Base-by-base conservation (phyloP, 129 eudicot genomes). In the Ambrosia trifida region DNA sequence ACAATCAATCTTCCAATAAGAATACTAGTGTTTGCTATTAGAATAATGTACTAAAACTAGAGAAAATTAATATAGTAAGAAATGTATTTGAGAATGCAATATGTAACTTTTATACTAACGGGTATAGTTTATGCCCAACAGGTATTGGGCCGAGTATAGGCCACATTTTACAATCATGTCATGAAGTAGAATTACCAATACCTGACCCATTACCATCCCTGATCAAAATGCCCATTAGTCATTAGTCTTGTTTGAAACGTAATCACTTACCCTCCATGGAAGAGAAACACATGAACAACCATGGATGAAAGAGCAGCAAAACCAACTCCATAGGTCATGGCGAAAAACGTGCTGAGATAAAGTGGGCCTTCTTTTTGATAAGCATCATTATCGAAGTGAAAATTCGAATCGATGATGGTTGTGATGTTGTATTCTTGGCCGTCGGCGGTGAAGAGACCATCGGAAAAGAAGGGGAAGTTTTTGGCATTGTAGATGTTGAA, bases 241-340 rank as follows among this genome's bases (percentile, higher is more conserved):
- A 4, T 9, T 32, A 4, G 44, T 60, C 24, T 30, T 32, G 47
- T 33, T 7, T 30, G 10, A 33, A 51, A 20, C 16, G 17, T 20
- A 32, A 44, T 19, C 51, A 56, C 43, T 62, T 89, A 94, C 99
- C 97, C 90, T 82, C 99, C 96, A 75, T 95, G 99, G 70, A 95
- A 95, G 7, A 95, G 78, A 19, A 83, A 60, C 14, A 95, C 99
- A 35, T 95, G 99, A 58, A 95, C 84, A 14, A 95, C 81, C 20
- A 94, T 95, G 41, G 99, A 84, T 20, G 89, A 76, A 24, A 95
- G 83, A 11, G 99, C 97, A 54, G 97, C 99, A 52, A 95, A 95
- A 10, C 99, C 99, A 14, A 95, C 91, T 0, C 99, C 99, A 77
- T 95, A 95, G 74, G 99, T 95, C 91, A 95, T 88, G 2, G 94